Evolutionary conservation across 192 early-diverging fungal genomes (phyloP), one percentile per base, ranked within the genome.

Genomic region (Backusella australiensis): DNA sequence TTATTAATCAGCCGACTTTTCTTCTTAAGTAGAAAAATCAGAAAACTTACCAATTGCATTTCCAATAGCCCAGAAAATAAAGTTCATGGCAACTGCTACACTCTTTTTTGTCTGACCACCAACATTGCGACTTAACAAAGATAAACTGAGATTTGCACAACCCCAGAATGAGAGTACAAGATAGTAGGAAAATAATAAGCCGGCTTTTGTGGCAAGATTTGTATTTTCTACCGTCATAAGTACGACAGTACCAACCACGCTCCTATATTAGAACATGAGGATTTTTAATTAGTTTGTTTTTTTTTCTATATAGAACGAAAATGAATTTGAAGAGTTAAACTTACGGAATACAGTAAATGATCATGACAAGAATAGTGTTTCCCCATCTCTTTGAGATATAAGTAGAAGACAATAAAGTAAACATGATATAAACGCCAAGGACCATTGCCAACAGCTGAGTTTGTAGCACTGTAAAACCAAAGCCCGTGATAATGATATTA

Each of bases 71-170:
- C 75, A 75, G 15, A 75, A 46, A 49, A 75, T 53, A 42, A 75
- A 75, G 46, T 75, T 75, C 0, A 75, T 36, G 21, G 75, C 75
- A n/a, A 65, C 65, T 4, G 75, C 75, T 12, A 35, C 32, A 23
- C 65, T 41, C 67, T 75, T 75, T 44, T 75, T 75, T 26, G 75
- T 75, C 42, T 75, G 75, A 19, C 75, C 75, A 26, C 75, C 75
- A 69, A 75, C 75, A 69, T 75, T 75, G 23, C 75, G 75, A 35
- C 59, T 69, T 23, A 75, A 67, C 42, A 75, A 46, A 32, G 75
- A 75, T 41, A 75, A 26, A 49, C 34, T 36, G 17, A 75, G 75
- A 15, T 65, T 75, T 68, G 75, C 39, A 34, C 65, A n/a, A 35
- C 39, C 75, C 75, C 75, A 75, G 75, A 75, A 75, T 17, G 75